Percentiles rank a stretch among this genome's conserved stretches.
Evolutionary conservation across 495 filamentous ascomycete genomes (phyloP).

Genomic region (Talaromyces thailandensis): DNA sequence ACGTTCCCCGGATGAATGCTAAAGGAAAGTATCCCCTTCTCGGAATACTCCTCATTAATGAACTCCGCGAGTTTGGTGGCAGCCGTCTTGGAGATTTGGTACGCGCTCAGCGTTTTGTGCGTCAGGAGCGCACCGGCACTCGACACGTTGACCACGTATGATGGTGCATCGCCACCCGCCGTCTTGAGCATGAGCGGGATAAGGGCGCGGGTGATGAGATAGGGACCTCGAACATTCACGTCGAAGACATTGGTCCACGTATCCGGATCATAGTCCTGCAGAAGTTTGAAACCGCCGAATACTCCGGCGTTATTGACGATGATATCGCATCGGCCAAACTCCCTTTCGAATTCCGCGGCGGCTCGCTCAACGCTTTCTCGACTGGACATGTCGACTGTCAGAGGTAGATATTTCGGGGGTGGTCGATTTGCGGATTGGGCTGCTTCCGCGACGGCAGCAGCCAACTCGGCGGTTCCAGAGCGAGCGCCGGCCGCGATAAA

Average conservation of each 20-base stretch:
- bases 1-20: slow-evolving; percentile 37
- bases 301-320: slow-evolving; percentile 48
- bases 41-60: slow-evolving; percentile 27
- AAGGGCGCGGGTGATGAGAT: slow-evolving; percentile 31
- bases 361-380: slow-evolving; percentile 27
- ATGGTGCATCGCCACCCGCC: too few species aligned
- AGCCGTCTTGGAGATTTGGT: slow-evolving; percentile 32
- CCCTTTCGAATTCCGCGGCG: slow-evolving; percentile 25
- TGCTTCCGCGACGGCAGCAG: slow-evolving; percentile 26
- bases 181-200: slow-evolving; percentile 36
- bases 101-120: slow-evolving; percentile 19
- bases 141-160: slow-evolving; percentile 22
- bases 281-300: slow-evolving; percentile 20
- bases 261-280: slow-evolving; percentile 34
- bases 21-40: slow-evolving; percentile 29
- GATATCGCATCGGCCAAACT: slow-evolving; percentile 36
- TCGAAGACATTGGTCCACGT: slow-evolving; percentile 35
- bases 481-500: slow-evolving; percentile 34
- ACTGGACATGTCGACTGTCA: slow-evolving; percentile 33
- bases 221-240: slow-evolving; percentile 41
- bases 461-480: slow-evolving; percentile 24
- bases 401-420: slow-evolving; percentile 24
- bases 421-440: slow-evolving; percentile 18
- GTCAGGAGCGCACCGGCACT: slow-evolving; percentile 20
- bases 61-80: slow-evolving; percentile 32